A percentile compares a stretch with the other conserved stretches of the same genome.
Conservation (phyloP, 2,329 filamentous ascomycete genomes). For the Neoascochyta sp. region DNA sequence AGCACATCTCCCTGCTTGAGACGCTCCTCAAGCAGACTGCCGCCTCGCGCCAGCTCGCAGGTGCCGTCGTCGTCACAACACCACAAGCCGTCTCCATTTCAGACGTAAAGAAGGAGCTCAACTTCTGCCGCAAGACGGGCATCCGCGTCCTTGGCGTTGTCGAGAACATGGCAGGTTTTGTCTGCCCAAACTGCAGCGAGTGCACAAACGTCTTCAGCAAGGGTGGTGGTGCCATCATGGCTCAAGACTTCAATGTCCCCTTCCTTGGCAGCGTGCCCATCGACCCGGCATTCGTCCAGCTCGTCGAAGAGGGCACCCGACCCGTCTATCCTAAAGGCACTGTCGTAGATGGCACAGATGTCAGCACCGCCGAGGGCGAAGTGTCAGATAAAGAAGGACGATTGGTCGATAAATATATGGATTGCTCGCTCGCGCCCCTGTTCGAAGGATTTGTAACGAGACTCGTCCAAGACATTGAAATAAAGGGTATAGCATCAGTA, state of each 20-base stretch:
- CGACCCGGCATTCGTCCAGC: constrained; percentile 82
- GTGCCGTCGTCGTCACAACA: constrained; percentile 92
- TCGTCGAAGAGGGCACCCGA: constrained; percentile 71
- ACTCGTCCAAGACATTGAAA: constrained; percentile 41
- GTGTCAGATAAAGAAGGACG: constrained; percentile 27
- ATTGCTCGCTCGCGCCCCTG: constrained; percentile 66
- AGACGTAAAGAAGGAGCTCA: constrained; percentile 91
- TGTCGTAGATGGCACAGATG: constrained; percentile 31
- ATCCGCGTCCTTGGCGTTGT: constrained; percentile 81
- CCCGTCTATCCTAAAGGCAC: constrained; percentile 70
- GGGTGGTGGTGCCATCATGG: constrained; percentile 87
- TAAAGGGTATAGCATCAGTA: not conserved
- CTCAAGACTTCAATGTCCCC: constrained; percentile 73
- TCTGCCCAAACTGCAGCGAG: constrained; percentile 72
- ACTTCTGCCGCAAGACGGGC: constrained; percentile 83
- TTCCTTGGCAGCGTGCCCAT: constrained; percentile 88
- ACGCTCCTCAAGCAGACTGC: constrained; percentile 55
- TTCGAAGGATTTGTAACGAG: constrained; percentile 63
- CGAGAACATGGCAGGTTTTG: constrained; percentile 94
- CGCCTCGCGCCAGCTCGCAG: constrained; percentile 64
- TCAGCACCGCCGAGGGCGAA: constrained; percentile 13
- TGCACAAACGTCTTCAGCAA: constrained; percentile 92
- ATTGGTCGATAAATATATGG: constrained; percentile 68
- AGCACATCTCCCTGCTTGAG: constrained; percentile 93
- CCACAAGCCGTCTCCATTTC: constrained; percentile 91